Conservation (phyloP, 1,284 basidiomycete genomes). For the Sanguinoderma infundibulare region DNA sequence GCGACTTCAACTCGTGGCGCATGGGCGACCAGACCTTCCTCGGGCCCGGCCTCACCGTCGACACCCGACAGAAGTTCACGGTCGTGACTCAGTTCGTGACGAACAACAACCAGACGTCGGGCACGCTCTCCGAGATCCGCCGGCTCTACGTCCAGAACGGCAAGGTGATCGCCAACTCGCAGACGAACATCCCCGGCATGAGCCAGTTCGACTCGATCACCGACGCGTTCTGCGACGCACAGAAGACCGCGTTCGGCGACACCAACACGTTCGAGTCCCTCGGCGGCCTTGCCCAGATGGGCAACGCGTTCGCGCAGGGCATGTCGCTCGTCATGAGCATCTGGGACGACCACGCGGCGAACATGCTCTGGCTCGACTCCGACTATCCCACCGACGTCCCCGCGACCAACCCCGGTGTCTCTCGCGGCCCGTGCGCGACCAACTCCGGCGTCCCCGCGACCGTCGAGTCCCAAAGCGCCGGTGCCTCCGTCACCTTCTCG, state of each 20-base stretch:
- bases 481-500: constrained; percentile 38
- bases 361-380: constrained; percentile 47
- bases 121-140: constrained; percentile 54
- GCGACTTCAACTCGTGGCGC: constrained; percentile 62
- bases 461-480: constrained; percentile 33
- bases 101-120: constrained; percentile 46
- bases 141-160: constrained; percentile 59
- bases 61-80: constrained; percentile 51
- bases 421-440: constrained; percentile 42
- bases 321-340: constrained; percentile 59
- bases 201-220: constrained; percentile 41
- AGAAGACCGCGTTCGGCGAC: constrained; percentile 45
- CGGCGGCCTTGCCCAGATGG: constrained; percentile 51
- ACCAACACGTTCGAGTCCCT: constrained; percentile 48
- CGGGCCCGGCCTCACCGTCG: constrained; percentile 48
- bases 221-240: constrained; percentile 40
- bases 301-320: constrained; percentile 47
- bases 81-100: constrained; percentile 62
- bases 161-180: constrained; percentile 51
- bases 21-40: constrained; percentile 55
- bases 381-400: constrained; percentile 38
- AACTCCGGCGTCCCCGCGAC: constrained; percentile 38
- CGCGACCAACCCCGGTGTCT: constrained; percentile 39
- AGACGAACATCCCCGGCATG: constrained; percentile 48
- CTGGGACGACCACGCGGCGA: constrained; percentile 47